These are phyloP conservation scores for Sungouiozyma ichnusensis DNA, from an alignment of 805 yeast species.

Conservation along the genomic window DNA sequence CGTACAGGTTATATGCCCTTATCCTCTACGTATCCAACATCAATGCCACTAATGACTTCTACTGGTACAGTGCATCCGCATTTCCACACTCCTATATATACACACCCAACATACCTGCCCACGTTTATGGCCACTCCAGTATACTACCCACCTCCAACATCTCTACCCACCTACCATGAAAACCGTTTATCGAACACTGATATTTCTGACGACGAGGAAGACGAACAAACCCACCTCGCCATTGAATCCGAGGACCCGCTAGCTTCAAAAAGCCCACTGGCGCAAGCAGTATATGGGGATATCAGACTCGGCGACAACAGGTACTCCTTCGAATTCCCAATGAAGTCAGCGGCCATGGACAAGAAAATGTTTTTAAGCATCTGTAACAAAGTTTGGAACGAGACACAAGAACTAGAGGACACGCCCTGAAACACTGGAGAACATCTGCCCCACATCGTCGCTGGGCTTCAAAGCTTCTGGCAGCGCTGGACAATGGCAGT, in stretches of 20 bases:
- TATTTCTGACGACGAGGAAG: neutral
- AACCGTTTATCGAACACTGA: no score
- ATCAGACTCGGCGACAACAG: slow-evolving; percentile 17
- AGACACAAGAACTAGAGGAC: slow-evolving; percentile 8
- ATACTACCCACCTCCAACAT: neutral
- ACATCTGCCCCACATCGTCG: no score
- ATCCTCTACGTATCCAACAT: neutral
- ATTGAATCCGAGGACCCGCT: neutral
- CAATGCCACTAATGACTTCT: neutral
- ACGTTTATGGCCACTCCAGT: neutral
- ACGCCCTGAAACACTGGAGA: no score
- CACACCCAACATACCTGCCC: neutral
- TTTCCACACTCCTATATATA: neutral
- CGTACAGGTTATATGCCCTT: neutral
- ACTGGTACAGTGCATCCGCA: neutral
- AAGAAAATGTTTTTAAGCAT: slow-evolving; percentile 26
- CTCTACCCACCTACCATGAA: no score
- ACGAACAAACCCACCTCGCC: neutral
- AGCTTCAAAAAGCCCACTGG: neutral
- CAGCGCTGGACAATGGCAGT: no score
- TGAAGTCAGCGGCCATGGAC: slow-evolving; percentile 10
- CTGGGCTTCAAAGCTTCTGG: no score
- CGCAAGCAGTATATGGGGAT: slow-evolving; percentile 16
- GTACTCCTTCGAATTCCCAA: slow-evolving; percentile 22
- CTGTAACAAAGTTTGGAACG: slow-evolving; percentile 28